Conservation (phyloP, 2,329 filamentous ascomycete species). For the Rhynchosporium graminicola region DNA sequence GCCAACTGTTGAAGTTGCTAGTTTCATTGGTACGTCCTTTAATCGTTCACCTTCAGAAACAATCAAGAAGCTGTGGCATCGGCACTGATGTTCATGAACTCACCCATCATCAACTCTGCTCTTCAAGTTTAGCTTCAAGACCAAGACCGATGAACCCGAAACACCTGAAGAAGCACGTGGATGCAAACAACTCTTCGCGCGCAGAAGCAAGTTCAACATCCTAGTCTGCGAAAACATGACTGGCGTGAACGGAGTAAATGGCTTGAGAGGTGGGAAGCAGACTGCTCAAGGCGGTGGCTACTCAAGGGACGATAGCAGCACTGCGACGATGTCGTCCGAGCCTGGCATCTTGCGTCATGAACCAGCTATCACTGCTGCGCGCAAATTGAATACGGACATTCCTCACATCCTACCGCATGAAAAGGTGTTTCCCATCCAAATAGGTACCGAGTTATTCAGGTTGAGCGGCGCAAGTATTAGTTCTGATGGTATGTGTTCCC, state of each 20-base stretch:
- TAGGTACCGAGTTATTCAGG: conserved; percentile 68
- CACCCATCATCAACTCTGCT: neutral
- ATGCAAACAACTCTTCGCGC: neutral
- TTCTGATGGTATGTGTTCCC: conserved; percentile 63
- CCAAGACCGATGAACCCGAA: conserved; percentile 3
- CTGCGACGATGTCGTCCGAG: conserved; percentile 13
- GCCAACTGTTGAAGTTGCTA: neutral
- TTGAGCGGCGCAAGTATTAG: conserved; percentile 70
- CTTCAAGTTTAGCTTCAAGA: conserved; percentile 1
- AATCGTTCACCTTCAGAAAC: neutral
- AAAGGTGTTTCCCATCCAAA: conserved; percentile 66
- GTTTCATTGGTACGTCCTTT: neutral
- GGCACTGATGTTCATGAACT: neutral
- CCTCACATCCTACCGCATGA: conserved; percentile 43
- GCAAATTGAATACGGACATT: conserved; percentile 39
- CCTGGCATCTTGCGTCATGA: conserved; percentile 33
- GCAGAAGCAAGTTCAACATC: neutral
- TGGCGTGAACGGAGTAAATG: conserved; percentile 6
- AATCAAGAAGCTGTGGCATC: neutral
- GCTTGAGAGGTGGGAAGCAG: neutral
- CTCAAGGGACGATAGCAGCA: conserved; percentile 2
- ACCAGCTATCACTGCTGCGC: conserved; percentile 7
- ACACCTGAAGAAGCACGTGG: neutral
- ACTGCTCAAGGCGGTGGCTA: neutral
- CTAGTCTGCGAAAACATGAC: neutral